phyloP scores from a whole-genome alignment of 495 filamentous ascomycete species.

The Neurospora sp. region DNA sequence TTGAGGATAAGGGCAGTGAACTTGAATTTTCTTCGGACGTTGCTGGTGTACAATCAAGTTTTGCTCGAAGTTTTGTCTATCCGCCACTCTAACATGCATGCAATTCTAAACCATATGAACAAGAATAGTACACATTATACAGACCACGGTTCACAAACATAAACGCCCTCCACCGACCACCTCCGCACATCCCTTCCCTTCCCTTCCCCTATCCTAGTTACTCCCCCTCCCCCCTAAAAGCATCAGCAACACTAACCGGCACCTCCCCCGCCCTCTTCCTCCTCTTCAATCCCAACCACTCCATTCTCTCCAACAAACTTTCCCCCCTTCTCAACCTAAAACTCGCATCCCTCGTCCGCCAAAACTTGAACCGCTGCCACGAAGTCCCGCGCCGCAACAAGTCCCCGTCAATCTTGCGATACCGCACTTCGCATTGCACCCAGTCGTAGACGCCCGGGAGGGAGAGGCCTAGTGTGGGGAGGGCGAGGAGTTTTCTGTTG shows the following conservation, averaged over 20 bases:
- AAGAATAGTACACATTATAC: neutral
- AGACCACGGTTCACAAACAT: no score
- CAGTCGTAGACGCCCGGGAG: constrained; percentile 23
- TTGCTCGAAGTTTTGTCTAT: neutral
- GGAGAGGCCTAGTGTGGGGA: constrained; percentile 41
- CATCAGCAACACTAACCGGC: neutral
- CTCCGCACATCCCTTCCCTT: no score
- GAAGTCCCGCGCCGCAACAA: constrained; percentile 11
- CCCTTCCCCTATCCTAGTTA: neutral
- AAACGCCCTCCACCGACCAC: no score
- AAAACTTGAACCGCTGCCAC: neutral
- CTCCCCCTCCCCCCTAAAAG: neutral
- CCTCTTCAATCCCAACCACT: neutral
- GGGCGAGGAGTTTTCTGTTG: constrained; percentile 27
- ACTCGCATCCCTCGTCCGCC: neutral
- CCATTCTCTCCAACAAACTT: neutral
- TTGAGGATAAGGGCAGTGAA: no score
- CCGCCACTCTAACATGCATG: neutral
- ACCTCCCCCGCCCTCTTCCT: neutral
- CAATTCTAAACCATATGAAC: neutral
- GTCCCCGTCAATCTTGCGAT: constrained; percentile 31
- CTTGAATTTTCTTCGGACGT: no score
- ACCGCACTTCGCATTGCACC: constrained; percentile 37
- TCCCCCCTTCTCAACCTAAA: neutral
- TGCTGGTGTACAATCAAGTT: neutral